Evolutionary conservation across 2,329 filamentous ascomycete species (phyloP), one percentile per base, ranked within the genome.

Genomic region (Penicillium sp.): DNA sequence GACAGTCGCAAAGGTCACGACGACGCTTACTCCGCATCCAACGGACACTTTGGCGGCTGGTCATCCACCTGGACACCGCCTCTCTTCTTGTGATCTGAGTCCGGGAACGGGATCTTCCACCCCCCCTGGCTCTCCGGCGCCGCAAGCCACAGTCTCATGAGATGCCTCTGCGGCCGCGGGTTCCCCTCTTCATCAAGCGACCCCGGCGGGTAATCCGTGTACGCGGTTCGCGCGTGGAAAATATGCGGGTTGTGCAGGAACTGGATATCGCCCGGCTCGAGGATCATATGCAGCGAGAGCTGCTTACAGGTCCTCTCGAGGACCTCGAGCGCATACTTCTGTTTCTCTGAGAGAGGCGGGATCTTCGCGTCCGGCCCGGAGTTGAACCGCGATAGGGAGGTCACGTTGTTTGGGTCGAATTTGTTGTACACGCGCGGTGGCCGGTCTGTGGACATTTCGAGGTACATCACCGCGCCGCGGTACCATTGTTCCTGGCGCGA

Each of bases 401-500:
- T 86, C 59, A 94, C 86, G 74, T 90, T 94, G 82, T 93, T 94
- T 0, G 91, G 91, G 72, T 95, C 60, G 35, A 62, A 82, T 83
- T 96, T 96, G 76, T 87, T 89, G 79, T 91, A 93, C 11, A 94
- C 85, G 15, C 91, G 82, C 31, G 84, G 54, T 21, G 44, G 17
- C 19, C 44, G 38, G 15, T 30, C 84, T 69, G 88, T 83, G 7
- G 85, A 86, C 5, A 85, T 86, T 80, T 96, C 92, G 4, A 93
- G 81, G 75, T 93, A 96, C 69, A 95, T 86, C 19, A 96, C 86
- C 13, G 86, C 84, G 35, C 89, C 87, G 48, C 84, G 83, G 69
- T 92, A 91, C 78, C 88, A 96, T 61, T 88, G 88, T 58, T 93
- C 86, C 76, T 96, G 84, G 13, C 91, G 92, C 15, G 83, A 79